These are phyloP conservation scores for Sclerotinia subarctica DNA, from an alignment of 2,329 filamentous ascomycete genomes.

Conservation along the genomic window DNA sequence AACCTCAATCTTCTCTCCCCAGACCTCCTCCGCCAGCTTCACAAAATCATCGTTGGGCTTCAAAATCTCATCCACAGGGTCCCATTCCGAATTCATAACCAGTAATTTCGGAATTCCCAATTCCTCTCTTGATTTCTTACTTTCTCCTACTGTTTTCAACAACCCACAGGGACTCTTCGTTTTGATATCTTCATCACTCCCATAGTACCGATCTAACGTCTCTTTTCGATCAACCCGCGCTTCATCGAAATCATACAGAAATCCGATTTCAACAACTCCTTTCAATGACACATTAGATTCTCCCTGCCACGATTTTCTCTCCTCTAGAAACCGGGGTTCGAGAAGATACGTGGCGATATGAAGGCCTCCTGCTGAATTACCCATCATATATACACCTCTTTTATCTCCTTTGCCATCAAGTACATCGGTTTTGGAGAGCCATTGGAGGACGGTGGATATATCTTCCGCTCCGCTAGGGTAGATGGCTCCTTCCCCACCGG, in stretches of 20 bases:
- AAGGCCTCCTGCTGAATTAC: slow-evolving; percentile 38
- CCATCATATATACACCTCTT: slow-evolving; percentile 33
- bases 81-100: slow-evolving; percentile 32
- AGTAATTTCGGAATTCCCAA: slow-evolving; percentile 29
- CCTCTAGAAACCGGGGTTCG: slow-evolving; percentile 25
- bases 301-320: slow-evolving; percentile 26
- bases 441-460: slow-evolving; percentile 24
- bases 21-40: slow-evolving; percentile 29
- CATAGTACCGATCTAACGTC: slow-evolving; percentile 31
- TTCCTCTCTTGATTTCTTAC: slow-evolving; percentile 27
- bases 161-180: slow-evolving; percentile 29
- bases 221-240: slow-evolving; percentile 19
- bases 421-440: slow-evolving; percentile 28
- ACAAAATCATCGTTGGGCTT: slow-evolving; percentile 33
- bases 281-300: slow-evolving; percentile 25
- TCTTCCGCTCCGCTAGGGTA: slow-evolving; percentile 37
- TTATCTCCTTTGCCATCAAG: slow-evolving; percentile 22
- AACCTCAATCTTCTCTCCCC: slow-evolving; percentile 29
- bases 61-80: slow-evolving; percentile 36
- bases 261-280: slow-evolving; percentile 30
- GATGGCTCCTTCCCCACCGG: slow-evolving; percentile 33
- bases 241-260: slow-evolving; percentile 30
- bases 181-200: slow-evolving; percentile 19
- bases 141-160: slow-evolving; percentile 25
- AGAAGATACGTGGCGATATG: slow-evolving; percentile 36